Percentiles rank a stretch among this genome's conserved stretches.
Conservation (phyloP, 2,329 filamentous ascomycete genomes). For the Penicillium sp. region DNA sequence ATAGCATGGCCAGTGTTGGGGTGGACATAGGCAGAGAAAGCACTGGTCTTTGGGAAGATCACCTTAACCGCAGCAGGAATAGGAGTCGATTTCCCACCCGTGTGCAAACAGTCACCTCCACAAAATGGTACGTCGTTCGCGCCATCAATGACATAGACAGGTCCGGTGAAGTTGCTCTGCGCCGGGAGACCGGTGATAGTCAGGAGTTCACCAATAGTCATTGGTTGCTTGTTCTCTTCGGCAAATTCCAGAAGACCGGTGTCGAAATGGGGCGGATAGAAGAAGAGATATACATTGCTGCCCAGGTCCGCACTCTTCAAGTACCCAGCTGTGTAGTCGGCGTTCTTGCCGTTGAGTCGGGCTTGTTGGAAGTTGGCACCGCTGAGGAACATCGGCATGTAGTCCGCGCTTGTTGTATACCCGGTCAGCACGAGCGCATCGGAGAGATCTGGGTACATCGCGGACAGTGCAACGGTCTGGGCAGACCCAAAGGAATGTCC, state of each 20-base stretch:
- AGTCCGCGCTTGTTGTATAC: constrained; percentile 31
- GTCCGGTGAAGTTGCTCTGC: constrained; percentile 19
- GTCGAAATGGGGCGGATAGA: constrained; percentile 16
- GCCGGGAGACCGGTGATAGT: constrained; percentile 13
- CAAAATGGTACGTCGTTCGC: constrained; percentile 25
- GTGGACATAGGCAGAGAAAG: constrained; percentile 26
- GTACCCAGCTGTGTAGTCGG: constrained; percentile 24
- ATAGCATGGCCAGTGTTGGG: constrained; percentile 29
- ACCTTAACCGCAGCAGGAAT: constrained; percentile 14
- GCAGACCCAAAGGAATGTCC: constrained; percentile 40
- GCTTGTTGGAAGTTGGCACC: constrained; percentile 22
- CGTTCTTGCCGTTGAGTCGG: constrained; percentile 15
- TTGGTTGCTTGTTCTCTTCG: constrained; percentile 27
- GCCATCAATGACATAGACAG: constrained; percentile 28
- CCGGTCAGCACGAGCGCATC: constrained; percentile 44
- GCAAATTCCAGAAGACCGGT: constrained; percentile 10
- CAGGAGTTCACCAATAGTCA: constrained; percentile 28
- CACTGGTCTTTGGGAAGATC: constrained; percentile 19
- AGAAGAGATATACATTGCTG: constrained; percentile 20
- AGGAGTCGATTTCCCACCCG: constrained; percentile 16
- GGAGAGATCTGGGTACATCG: constrained; percentile 33
- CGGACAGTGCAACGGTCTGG: constrained; percentile 33
- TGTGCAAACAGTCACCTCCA: constrained; percentile 26
- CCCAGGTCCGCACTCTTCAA: constrained; percentile 16
- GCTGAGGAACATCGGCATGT: constrained; percentile 17